Percentiles rank a stretch among this genome's conserved stretches.
Evolutionary conservation across 2,329 filamentous ascomycete species (phyloP).

Genomic region (Alternaria solani): DNA sequence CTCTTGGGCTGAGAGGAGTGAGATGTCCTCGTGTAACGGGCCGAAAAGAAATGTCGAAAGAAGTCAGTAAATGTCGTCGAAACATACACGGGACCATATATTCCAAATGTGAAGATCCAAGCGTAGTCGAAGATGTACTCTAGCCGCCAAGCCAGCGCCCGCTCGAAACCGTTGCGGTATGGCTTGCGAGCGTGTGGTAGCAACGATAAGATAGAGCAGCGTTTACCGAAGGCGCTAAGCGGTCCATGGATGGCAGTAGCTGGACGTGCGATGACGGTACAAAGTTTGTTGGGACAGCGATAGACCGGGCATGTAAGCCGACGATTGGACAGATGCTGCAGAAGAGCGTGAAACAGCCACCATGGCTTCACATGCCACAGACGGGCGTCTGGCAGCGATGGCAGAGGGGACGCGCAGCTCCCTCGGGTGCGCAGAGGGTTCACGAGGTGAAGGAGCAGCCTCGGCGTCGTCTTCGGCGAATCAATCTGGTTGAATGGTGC

Average conservation of each 20-base stretch:
- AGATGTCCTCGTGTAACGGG: background rate
- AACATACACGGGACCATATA: background rate
- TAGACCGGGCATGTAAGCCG: background rate
- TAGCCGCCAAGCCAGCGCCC: background rate
- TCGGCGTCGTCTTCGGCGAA: slow-evolving; percentile 17
- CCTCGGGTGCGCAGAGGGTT: slow-evolving; percentile 16
- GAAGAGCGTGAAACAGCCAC: background rate
- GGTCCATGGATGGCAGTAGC: background rate
- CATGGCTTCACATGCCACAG: background rate
- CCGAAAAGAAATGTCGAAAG: background rate
- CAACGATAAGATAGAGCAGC: background rate
- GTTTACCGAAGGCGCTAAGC: slow-evolving; percentile 1
- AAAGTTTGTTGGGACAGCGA: background rate
- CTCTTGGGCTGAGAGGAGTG: background rate
- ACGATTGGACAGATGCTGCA: background rate
- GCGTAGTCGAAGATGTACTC: background rate
- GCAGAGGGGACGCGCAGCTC: background rate
- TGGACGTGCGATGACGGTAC: slow-evolving; percentile 4
- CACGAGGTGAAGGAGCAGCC: slow-evolving; percentile 6
- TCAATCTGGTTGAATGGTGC: slow-evolving; percentile 16
- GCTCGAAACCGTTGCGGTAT: background rate
- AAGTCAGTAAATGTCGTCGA: background rate
- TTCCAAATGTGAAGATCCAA: background rate
- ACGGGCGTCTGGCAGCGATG: background rate
- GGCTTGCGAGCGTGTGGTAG: slow-evolving; percentile 4